Conservation (phyloP, 1,284 basidiomycete genomes). For the Ceratobasidium sp. region DNA sequence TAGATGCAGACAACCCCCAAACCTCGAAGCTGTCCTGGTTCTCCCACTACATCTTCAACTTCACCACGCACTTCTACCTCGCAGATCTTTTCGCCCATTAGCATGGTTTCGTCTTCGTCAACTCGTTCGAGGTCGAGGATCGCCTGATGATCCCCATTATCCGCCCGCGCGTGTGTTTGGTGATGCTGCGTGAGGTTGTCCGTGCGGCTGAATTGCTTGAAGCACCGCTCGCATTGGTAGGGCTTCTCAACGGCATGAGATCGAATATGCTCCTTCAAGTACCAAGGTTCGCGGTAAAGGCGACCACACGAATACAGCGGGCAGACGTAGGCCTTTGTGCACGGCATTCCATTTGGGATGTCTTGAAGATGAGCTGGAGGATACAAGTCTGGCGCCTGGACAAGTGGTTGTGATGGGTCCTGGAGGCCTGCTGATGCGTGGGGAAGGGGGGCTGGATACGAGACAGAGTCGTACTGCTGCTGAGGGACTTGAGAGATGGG, state of each 20-base stretch:
- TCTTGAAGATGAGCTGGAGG: constrained; percentile 48
- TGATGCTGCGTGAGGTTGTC: constrained; percentile 89
- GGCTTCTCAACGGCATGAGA: constrained; percentile 93
- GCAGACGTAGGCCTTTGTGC: constrained; percentile 78
- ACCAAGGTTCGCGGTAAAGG: constrained; percentile 90
- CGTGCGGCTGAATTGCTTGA: constrained; percentile 84
- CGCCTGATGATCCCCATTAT: constrained; percentile 14
- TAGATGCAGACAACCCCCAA: constrained; percentile 39
- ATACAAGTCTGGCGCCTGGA: constrained; percentile 33
- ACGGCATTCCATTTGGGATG: constrained; percentile 47
- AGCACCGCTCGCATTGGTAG: constrained; percentile 78
- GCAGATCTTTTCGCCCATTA: constrained; percentile 44
- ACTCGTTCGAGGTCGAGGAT: constrained; percentile 19
- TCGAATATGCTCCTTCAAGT: constrained; percentile 86
- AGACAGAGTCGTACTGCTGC: not conserved
- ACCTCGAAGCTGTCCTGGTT: constrained; percentile 36
- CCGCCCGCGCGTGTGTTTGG: constrained; percentile 74
- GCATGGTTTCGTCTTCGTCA: constrained; percentile 38
- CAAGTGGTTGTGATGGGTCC: constrained; percentile 9
- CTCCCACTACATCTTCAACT: constrained; percentile 38
- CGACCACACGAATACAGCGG: constrained; percentile 84
- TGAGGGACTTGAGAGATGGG: not conserved
- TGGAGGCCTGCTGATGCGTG: not conserved
- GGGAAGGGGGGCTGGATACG: constrained; percentile 6
- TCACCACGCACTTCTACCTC: constrained; percentile 39